Conservation (phyloP, 2,329 filamentous ascomycete genomes). For the Thyridium curvatum region DNA sequence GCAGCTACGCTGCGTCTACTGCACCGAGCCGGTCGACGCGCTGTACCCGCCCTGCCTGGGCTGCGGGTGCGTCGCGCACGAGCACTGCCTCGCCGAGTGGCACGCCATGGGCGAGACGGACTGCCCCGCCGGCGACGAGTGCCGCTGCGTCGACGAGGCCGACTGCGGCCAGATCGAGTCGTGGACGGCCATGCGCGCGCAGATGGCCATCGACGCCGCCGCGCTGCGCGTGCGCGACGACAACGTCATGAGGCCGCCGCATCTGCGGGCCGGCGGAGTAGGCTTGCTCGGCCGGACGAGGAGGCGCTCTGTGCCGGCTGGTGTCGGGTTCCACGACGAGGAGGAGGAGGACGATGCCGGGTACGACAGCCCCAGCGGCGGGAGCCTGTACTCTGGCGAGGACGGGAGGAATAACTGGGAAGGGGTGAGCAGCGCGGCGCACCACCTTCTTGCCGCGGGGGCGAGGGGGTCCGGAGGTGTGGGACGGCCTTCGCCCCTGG, state of each 20-base stretch:
- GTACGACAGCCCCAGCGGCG: conserved; percentile 1
- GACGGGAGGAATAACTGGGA: conserved; percentile 28
- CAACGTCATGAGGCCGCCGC: not conserved
- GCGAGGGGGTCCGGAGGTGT: conserved; percentile 2
- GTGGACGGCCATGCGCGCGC: conserved; percentile 49
- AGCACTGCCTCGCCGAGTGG: conserved; percentile 53
- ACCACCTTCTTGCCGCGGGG: not conserved
- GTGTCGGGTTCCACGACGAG: conserved; percentile 6
- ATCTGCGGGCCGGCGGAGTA: not conserved
- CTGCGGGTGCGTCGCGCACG: conserved; percentile 57
- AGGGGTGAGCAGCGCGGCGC: not conserved
- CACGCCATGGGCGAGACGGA: conserved; percentile 47
- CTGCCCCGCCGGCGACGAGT: conserved; percentile 61
- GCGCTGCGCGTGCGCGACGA: not conserved
- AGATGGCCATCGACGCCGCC: conserved; percentile 18
- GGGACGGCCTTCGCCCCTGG: conserved; percentile 15
- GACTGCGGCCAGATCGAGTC: conserved; percentile 52
- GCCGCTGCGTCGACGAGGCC: conserved; percentile 53
- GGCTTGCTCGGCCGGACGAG: conserved; percentile 12
- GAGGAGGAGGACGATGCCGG: conserved; percentile 19
- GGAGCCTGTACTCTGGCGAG: conserved; percentile 18
- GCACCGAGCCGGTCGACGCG: conserved; percentile 52
- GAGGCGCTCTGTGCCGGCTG: conserved; percentile 18
- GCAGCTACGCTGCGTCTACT: conserved; percentile 57
- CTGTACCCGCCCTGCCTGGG: conserved; percentile 56